These are phyloP conservation scores for Pisolithus albus DNA, from an alignment of 768 basidiomycete genomes.

Conservation along the genomic window DNA sequence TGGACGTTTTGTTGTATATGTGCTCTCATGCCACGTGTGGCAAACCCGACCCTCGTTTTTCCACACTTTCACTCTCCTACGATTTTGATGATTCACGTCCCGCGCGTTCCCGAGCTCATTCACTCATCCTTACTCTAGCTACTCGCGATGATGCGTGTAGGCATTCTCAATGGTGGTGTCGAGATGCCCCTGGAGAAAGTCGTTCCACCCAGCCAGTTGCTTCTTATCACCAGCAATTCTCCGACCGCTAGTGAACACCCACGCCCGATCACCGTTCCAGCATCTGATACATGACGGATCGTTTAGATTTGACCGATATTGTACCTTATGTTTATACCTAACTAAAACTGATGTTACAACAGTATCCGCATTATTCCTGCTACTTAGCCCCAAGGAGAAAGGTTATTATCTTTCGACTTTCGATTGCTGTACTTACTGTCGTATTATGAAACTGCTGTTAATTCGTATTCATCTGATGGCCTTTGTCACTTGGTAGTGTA, in stretches of 20 bases:
- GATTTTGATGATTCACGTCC: neutral
- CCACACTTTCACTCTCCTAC: neutral
- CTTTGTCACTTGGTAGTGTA: no score
- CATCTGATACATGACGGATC: neutral
- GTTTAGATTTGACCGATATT: no score
- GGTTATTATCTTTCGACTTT: no score
- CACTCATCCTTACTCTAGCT: slow-evolving; percentile 30
- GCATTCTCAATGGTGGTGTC: slow-evolving; percentile 57
- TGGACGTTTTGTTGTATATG: no score
- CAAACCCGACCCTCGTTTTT: neutral
- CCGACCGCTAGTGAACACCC: slow-evolving; percentile 3
- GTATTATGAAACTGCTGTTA: no score
- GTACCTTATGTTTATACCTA: no score
- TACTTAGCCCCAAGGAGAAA: no score
- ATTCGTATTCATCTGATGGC: no score
- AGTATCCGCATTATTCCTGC: no score
- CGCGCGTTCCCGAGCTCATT: neutral
- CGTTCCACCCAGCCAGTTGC: slow-evolving; percentile 40
- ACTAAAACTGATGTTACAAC: no score
- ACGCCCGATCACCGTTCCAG: neutral
- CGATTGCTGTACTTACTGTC: no score
- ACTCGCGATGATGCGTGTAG: slow-evolving; percentile 73
- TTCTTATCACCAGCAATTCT: slow-evolving; percentile 22
- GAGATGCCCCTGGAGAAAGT: slow-evolving; percentile 40
- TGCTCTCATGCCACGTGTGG: neutral